A percentile compares a stretch with the other conserved stretches of the same genome.
These are phyloP conservation scores for Bipolaris sorokiniana DNA, from an alignment of 2,329 filamentous ascomycete genomes.

Conservation along the genomic window DNA sequence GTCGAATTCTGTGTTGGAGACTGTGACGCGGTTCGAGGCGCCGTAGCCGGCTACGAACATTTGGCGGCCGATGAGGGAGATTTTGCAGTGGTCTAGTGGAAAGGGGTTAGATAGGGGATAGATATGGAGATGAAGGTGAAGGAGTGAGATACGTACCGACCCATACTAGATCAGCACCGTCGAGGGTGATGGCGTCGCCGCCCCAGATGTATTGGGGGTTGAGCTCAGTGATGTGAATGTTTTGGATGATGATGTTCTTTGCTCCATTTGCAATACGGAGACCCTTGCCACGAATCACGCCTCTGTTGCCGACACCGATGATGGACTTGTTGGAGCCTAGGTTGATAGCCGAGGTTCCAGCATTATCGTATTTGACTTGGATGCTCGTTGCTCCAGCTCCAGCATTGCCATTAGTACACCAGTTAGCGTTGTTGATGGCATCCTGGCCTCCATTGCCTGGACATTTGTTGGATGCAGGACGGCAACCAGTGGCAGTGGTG, in stretches of 20 bases:
- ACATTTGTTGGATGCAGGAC: conserved; percentile 51
- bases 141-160: not conserved
- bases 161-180: conserved; percentile 32
- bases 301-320: conserved; percentile 59
- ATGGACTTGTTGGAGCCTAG: conserved; percentile 65
- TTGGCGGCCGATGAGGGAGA: conserved; percentile 64
- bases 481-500: conserved; percentile 61
- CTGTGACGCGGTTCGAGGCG: conserved; percentile 62
- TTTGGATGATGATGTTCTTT: conserved; percentile 61
- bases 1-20: conserved; percentile 67
- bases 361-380: conserved; percentile 61
- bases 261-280: conserved; percentile 50
- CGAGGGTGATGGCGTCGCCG: conserved; percentile 44
- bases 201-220: conserved; percentile 48
- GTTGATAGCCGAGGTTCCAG: conserved; percentile 58
- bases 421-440: conserved; percentile 66
- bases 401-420: conserved; percentile 53
- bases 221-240: conserved; percentile 53
- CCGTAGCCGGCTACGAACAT: conserved; percentile 64
- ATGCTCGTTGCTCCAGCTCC: conserved; percentile 28
- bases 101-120: not conserved
- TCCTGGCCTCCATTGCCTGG: conserved; percentile 62
- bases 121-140: not conserved
- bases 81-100: conserved; percentile 48
- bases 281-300: conserved; percentile 65